Conservation (phyloP, 2,329 filamentous ascomycete genomes). For the Geosmithia flava region DNA sequence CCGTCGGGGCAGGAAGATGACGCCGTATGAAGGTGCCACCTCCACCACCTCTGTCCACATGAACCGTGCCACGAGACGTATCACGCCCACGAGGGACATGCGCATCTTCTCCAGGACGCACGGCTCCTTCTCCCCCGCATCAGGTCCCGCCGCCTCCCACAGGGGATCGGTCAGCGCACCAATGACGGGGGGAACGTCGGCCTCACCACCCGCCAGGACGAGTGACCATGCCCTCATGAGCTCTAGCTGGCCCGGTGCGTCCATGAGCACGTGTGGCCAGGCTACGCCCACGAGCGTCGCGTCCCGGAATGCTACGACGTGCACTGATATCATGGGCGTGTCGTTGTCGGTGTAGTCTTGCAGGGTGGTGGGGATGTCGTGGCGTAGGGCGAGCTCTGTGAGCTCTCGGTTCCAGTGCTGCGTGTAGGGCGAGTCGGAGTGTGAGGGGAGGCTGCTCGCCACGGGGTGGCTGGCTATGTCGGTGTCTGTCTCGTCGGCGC, state of each 20-base stretch:
- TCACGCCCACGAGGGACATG: neutral
- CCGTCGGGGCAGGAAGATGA: conserved; percentile 23
- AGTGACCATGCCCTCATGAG: conserved; percentile 32
- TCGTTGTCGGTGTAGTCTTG: conserved; percentile 27
- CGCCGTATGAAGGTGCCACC: conserved; percentile 17
- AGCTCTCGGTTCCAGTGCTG: neutral
- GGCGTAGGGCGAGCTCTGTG: conserved; percentile 4
- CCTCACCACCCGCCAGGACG: conserved; percentile 27
- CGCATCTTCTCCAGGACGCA: neutral
- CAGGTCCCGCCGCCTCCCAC: neutral
- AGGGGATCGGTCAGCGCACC: conserved; percentile 23
- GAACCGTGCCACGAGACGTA: conserved; percentile 7
- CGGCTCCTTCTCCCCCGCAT: neutral
- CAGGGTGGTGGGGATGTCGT: conserved; percentile 10
- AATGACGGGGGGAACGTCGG: conserved; percentile 22
- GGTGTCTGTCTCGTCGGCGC: conserved; percentile 17
- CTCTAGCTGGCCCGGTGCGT: conserved; percentile 27
- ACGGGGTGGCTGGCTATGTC: conserved; percentile 26
- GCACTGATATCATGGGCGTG: conserved; percentile 30
- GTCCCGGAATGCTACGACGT: conserved; percentile 34
- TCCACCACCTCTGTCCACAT: conserved; percentile 17
- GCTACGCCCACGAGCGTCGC: conserved; percentile 33
- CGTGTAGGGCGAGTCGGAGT: neutral
- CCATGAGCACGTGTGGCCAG: conserved; percentile 34
- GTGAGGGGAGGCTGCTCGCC: conserved; percentile 16